Evolutionary conservation across 306 rosid genomes (phyloP), one percentile per base, ranked within the genome.

Genomic region (Citrullus colocynthis): DNA sequence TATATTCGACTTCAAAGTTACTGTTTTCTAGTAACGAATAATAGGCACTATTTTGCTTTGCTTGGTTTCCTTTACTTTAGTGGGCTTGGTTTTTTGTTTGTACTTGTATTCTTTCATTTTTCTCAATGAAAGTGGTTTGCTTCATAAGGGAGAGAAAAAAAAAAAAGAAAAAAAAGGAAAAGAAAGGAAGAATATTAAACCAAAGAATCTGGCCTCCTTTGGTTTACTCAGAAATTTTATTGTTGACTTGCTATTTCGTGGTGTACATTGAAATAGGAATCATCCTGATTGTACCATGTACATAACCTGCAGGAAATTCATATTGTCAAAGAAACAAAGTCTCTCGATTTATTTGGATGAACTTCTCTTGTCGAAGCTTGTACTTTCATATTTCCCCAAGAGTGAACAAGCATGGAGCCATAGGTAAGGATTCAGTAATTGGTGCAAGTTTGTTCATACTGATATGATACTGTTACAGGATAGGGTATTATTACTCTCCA

Each of bases 351-450:
- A 80, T 56, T 34, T 87, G 83, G 86, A 89, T 83, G 96, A 95
- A 85, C 97, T 95, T 82, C 78, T 52, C 61, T 80, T 90, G 77
- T 90, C 97, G 41, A 83, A 86, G 13, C 91, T 94, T 58, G 92
- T 94, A 77, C 97, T 94, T 75, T 92, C 97, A 20, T 83, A 55
- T 84, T 88, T 93, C 24, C 91, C 97, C 51, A 94, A 90, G 85
- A 89, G 96, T 24, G 97, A 95, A 77, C 93, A 90, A 79, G 95
- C 97, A 39, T 95, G 97, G 98, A 83, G 82, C 83, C 96, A 92
- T 58, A 89, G 98, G 97, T 92, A 82, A 69, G 24, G 7, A 77
- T 62, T 73, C 63, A 42, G 15, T 57, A n/a, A 21, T 83, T 75
- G 56, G n/a, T 59, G 78, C 66, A 75, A 76, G 79, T 74, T 58